phyloP scores from a whole-genome alignment of 805 yeast species.

The Lipomyces lipofer region DNA sequence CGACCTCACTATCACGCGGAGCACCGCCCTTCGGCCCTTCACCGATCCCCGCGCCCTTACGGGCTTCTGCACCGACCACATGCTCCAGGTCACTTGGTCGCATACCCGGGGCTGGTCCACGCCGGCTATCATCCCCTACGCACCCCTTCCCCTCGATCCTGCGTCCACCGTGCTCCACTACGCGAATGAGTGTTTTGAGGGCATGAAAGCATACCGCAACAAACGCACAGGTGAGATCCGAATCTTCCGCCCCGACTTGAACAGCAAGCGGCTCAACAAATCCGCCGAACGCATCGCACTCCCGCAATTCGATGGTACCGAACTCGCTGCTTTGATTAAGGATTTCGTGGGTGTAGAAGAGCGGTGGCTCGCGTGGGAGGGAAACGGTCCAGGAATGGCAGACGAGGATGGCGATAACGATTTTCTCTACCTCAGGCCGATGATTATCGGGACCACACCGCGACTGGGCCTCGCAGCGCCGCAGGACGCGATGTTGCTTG shows the following conservation, averaged over 20 bases:
- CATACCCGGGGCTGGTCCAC: constrained; percentile 74
- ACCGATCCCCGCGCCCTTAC: constrained; percentile 18
- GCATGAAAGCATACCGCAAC: constrained; percentile 78
- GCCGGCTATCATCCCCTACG: constrained; percentile 85
- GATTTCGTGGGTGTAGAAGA: constrained; percentile 47
- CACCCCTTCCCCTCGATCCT: constrained; percentile 74
- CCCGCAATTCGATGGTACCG: constrained; percentile 50
- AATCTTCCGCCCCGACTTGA: constrained; percentile 49
- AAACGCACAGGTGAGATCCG: constrained; percentile 22
- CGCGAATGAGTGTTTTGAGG: constrained; percentile 92
- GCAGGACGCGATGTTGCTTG: constrained; percentile 46
- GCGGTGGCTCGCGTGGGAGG: constrained; percentile 46
- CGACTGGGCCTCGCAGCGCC: constrained; percentile 52
- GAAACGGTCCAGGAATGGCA: constrained; percentile 37
- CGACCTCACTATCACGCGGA: constrained; percentile 50
- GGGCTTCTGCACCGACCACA: constrained; percentile 55
- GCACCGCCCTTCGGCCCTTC: constrained; percentile 42
- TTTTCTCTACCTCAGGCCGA: constrained; percentile 51
- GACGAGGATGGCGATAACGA: constrained; percentile 37
- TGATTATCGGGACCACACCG: constrained; percentile 52
- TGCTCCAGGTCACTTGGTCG: constrained; percentile 83
- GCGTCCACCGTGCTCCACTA: constrained; percentile 88
- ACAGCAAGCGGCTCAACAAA: constrained; percentile 52
- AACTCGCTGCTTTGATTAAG: constrained; percentile 47
- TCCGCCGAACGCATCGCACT: constrained; percentile 52